These are phyloP conservation scores for Prosopis cineraria DNA, from an alignment of 306 rosid species.

Conservation along the genomic window DNA sequence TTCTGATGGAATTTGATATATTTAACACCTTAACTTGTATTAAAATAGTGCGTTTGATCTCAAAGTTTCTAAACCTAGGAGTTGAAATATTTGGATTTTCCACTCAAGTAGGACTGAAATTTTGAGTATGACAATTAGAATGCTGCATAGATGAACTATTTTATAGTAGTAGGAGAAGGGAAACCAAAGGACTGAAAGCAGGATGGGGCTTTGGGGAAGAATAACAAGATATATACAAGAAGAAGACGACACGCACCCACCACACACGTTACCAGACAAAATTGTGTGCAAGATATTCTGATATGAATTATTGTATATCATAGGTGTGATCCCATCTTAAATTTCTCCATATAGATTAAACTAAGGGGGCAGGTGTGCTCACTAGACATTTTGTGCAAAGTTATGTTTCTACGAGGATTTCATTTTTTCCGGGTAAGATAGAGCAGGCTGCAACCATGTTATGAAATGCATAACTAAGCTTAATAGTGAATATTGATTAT, in stretches of 20 bases:
- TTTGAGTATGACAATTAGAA: background rate
- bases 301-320: background rate
- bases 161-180: background rate
- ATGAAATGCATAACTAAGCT: conserved; percentile 9
- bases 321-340: background rate
- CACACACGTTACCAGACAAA: background rate
- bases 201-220: conserved; percentile 23
- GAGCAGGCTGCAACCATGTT: conserved; percentile 8
- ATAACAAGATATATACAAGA: background rate
- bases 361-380: background rate
- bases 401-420: background rate
- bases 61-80: conserved; percentile 1
- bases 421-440: background rate
- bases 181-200: conserved; percentile 13
- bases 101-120: conserved; percentile 18
- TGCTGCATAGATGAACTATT: conserved; percentile 4
- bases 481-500: background rate
- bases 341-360: background rate
- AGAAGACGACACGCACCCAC: no score
- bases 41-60: conserved; percentile 10
- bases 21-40: background rate
- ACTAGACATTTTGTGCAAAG: background rate
- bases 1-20: background rate
- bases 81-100: conserved; percentile 6
- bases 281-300: background rate